A percentile compares a stretch with the other conserved stretches of the same genome.
These are phyloP conservation scores for Rutstroemia sp. DNA, from an alignment of 2,329 filamentous ascomycete species.

Conservation along the genomic window DNA sequence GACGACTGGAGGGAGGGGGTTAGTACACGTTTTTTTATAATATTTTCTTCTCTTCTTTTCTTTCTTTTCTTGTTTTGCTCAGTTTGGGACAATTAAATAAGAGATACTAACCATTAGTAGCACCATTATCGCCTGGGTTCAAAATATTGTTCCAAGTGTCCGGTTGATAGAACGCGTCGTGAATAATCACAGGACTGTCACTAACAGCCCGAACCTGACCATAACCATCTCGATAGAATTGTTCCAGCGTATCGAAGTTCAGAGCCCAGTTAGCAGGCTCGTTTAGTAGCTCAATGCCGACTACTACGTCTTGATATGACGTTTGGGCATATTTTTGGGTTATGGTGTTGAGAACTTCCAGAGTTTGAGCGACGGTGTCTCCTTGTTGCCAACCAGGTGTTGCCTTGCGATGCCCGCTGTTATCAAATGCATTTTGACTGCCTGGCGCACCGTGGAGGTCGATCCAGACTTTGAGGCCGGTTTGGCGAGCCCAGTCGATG, in stretches of 20 bases:
- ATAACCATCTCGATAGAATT: constrained; percentile 44
- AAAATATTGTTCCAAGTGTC: constrained; percentile 55
- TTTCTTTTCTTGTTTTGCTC: constrained; percentile 8
- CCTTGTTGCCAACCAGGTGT: constrained; percentile 39
- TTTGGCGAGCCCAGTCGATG: constrained; percentile 46
- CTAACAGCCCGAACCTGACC: constrained; percentile 37
- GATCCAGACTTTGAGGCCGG: constrained; percentile 48
- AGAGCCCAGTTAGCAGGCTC: constrained; percentile 37
- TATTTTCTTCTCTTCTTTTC: too few relatives aligned
- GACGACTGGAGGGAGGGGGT: constrained; percentile 36
- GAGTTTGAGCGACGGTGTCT: constrained; percentile 40
- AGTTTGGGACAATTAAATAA: constrained; percentile 33
- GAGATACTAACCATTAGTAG: constrained; percentile 34
- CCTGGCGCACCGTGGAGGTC: constrained; percentile 51
- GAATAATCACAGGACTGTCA: constrained; percentile 46
- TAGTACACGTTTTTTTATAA: constrained; percentile 36
- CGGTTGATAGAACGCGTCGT: constrained; percentile 47
- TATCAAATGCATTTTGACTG: constrained; percentile 55
- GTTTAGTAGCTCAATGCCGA: constrained; percentile 49
- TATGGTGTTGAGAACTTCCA: constrained; percentile 50
- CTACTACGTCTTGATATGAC: constrained; percentile 49
- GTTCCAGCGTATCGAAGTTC: constrained; percentile 28
- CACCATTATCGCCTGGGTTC: constrained; percentile 37
- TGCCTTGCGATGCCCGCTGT: constrained; percentile 44
- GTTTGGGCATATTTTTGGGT: constrained; percentile 47